Evolutionary conservation across 768 basidiomycete species (phyloP).

Genomic region (Calocera viscosa): DNA sequence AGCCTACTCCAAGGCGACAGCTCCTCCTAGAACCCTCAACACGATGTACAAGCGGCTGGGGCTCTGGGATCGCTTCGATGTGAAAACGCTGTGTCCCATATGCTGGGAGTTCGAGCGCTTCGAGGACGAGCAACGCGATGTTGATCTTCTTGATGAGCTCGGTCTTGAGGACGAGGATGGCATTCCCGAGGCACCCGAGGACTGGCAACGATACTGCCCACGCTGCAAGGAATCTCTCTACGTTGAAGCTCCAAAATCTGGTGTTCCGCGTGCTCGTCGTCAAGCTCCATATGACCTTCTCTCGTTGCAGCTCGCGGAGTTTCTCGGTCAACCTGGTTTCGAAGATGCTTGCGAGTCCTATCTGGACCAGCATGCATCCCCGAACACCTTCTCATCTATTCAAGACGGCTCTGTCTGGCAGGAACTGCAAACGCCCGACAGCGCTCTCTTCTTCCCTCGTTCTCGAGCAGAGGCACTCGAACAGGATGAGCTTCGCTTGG

Average conservation of each 20-base stretch:
- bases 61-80: not conserved
- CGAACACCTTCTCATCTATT: slow-evolving; percentile 21
- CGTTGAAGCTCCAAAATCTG: not conserved
- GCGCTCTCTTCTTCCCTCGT: slow-evolving; percentile 23
- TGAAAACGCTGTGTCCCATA: not conserved
- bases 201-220: not conserved
- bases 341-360: slow-evolving; percentile 22
- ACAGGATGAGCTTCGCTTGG: slow-evolving; percentile 17
- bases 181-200: not conserved
- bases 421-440: slow-evolving; percentile 22
- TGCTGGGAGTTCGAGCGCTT: not conserved
- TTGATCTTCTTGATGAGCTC: not conserved
- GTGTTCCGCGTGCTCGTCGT: not conserved
- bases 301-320: not conserved
- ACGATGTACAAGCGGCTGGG: not conserved
- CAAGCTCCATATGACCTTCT: slow-evolving; percentile 1
- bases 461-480: slow-evolving; percentile 22
- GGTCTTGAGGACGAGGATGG: not conserved
- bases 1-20: not conserved
- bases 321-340: slow-evolving; percentile 17
- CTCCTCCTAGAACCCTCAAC: not conserved
- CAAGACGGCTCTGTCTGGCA: slow-evolving; percentile 25
- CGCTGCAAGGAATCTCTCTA: not conserved
- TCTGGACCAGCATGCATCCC: not conserved
- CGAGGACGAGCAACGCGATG: not conserved